Evolutionary conservation across 2,329 filamentous ascomycete genomes (phyloP), one percentile per base, ranked within the genome.

Genomic region (Orbilia brochopaga): DNA sequence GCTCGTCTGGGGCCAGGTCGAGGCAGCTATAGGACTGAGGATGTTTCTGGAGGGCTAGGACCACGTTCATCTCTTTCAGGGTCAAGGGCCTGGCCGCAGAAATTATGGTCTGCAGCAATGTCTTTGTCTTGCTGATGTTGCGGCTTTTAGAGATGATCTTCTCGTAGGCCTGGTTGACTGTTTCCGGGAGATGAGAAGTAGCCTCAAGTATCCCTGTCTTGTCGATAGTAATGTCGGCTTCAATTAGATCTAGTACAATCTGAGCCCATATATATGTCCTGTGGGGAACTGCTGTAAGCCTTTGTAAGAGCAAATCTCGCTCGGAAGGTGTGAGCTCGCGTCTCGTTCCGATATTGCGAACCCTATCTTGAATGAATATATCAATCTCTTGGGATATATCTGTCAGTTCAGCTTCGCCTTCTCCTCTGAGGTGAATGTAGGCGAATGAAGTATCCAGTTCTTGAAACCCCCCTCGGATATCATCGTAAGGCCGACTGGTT

Each of bases 401-500:
- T 5, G 66, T 69, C 44, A 62, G 67, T 37, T 75, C 63, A 19
- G 69, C 58, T 15, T 76, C 75, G 10, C 72, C 67, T 8, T 62
- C 37, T 19, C 76, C 50, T 7, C 66, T 64, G 51, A 77, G 64
- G 1, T 42, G 54, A 17, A 67, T 69, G 30, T 30, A 24, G 17
- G 6, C 1, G 17, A 24, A 0, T 32, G 13, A 35, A 30, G 1
- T 11, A n/a, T 50, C 35, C 50, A 57, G 57, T 35, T 11, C 50
- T 37, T 72, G 67, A 53, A 78, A 78, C 35, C 21, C 60, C 15
- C 35, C 23, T 15, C 53, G 7, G 15, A 79, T 78, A 0, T 77
- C 50, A 1, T 66, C 42, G 59, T 79, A 79, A 0, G 77, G 77
- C 1, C 78, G 76, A 59, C 78, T 79, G 0, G 77, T 80, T 4